Evolutionary conservation across 768 basidiomycete species (phyloP), one percentile per base, ranked within the genome.

Genomic region (Gloeostereum incarnatum): DNA sequence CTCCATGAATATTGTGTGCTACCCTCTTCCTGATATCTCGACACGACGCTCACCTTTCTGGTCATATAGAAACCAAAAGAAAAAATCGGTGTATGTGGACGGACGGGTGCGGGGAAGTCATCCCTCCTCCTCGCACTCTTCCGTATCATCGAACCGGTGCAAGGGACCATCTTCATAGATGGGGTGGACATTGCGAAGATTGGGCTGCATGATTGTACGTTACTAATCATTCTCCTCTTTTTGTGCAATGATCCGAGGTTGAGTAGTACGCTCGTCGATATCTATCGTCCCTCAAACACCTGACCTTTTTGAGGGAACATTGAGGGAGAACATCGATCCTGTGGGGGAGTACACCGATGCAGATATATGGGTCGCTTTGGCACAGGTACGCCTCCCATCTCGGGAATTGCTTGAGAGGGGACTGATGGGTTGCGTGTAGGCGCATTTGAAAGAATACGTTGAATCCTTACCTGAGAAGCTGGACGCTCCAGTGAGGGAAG

Each of bases 291-390:
- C 89, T 2, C 89, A 93, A 56, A 78, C 62, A 44, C 74, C 78
- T 3, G 79, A 81, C 51, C 50, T 82, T 17, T 81, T 81, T 44
- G 78, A 80, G 51, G 83, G 83, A 3, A 79, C 79, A 0, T 57
- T 90, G 10, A 73, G 89, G 39, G 79, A 90, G 47, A 96, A 96
- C 51, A 82, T 96, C 40, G 93, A 96, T 56, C 93, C 92, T 6
- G 71, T 84, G 13, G 81, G 82, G 1, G 63, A 69, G 41, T 62
- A 86, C 43, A 63, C 69, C 13, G 93, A 98, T 56, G 71, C 60
- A 1, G 82, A 88, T 43, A 87, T 98, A 18, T 98, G 94, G 94
- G 61, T 61, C 10, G 88, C 93, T 7, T 67, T 97, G 22, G 73
- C 77, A 44, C 83, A 92, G 56, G 70, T 66, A 9, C 6, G 49